phyloP scores from a whole-genome alignment of 768 basidiomycete species.

The Lenzites betulinus region DNA sequence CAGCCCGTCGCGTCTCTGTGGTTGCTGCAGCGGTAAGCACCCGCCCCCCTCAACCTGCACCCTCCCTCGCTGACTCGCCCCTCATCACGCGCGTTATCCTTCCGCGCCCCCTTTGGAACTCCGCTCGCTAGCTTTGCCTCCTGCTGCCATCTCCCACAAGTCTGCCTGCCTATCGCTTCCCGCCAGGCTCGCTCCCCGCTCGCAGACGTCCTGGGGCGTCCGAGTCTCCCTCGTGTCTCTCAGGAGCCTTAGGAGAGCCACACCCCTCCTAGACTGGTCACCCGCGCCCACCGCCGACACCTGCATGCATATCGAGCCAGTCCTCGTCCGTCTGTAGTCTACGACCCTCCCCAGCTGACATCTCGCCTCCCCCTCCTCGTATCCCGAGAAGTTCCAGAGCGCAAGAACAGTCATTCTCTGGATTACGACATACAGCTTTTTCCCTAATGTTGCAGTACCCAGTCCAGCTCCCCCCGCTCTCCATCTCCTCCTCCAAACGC shows the following conservation, averaged over 20 bases:
- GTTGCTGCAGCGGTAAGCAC: constrained; percentile 19
- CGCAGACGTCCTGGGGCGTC: constrained; percentile 30
- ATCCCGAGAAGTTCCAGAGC: constrained; percentile 23
- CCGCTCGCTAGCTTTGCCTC: constrained; percentile 31
- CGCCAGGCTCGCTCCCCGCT: constrained; percentile 32
- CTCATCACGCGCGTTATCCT: constrained; percentile 21
- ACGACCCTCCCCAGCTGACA: constrained; percentile 16
- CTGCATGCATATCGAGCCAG: constrained; percentile 33
- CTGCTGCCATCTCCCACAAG: constrained; percentile 30
- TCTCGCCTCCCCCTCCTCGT: constrained; percentile 32
- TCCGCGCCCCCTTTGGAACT: constrained; percentile 25
- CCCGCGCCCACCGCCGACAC: constrained; percentile 17
- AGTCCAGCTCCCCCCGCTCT: constrained; percentile 37
- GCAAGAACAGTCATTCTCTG: constrained; percentile 20
- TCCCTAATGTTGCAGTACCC: constrained; percentile 40
- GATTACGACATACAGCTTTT: constrained; percentile 20
- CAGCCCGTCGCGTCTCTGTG: constrained; percentile 5
- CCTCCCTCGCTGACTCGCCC: constrained; percentile 2
- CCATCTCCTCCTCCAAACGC: constrained; percentile 36
- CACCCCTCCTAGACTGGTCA: constrained; percentile 18
- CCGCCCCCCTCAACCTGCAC: neutral
- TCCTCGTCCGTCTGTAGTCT: constrained; percentile 26
- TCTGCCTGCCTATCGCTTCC: constrained; percentile 32
- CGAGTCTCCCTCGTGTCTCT: constrained; percentile 20
- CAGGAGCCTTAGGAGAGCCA: constrained; percentile 20